Conservation (phyloP, 2,329 filamentous ascomycete genomes). For the Fusarium pseudoanthophilum region DNA sequence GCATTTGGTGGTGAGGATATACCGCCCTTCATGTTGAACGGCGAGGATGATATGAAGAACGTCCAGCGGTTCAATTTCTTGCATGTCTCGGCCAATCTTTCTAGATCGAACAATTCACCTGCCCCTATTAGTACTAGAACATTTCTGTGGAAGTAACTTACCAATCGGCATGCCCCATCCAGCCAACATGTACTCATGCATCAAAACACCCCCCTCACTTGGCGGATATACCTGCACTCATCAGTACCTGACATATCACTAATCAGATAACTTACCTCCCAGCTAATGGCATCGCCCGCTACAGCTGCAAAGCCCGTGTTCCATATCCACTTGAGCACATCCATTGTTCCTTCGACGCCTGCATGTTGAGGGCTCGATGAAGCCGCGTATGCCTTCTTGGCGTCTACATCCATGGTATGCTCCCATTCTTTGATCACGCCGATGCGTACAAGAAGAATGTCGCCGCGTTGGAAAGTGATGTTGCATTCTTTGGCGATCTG, state of each 20-base stretch:
- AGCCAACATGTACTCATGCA: constrained; percentile 60
- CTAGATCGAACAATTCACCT: constrained; percentile 51
- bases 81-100: constrained; percentile 58
- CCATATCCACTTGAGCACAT: constrained; percentile 67
- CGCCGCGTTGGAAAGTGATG: constrained; percentile 59
- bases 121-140: constrained; percentile 17
- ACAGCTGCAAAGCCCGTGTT: constrained; percentile 66
- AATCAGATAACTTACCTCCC: constrained; percentile 56
- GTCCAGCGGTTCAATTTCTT: constrained; percentile 60
- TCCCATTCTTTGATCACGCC: constrained; percentile 59
- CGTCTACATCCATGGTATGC: constrained; percentile 49
- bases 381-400: constrained; percentile 51
- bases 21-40: constrained; percentile 51
- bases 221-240: constrained; percentile 38
- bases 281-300: constrained; percentile 64
- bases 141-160: too few relatives aligned
- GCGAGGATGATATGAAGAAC: constrained; percentile 62
- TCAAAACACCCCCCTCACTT: constrained; percentile 10
- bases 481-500: constrained; percentile 53
- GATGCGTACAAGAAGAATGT: constrained; percentile 65
- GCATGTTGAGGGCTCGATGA: constrained; percentile 46
- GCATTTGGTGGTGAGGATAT: constrained; percentile 30
- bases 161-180: constrained; percentile 58
- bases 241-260: neutral
- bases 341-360: constrained; percentile 61